phyloP scores from a whole-genome alignment of 2,329 filamentous ascomycete genomes.

The Alternaria sp. region DNA sequence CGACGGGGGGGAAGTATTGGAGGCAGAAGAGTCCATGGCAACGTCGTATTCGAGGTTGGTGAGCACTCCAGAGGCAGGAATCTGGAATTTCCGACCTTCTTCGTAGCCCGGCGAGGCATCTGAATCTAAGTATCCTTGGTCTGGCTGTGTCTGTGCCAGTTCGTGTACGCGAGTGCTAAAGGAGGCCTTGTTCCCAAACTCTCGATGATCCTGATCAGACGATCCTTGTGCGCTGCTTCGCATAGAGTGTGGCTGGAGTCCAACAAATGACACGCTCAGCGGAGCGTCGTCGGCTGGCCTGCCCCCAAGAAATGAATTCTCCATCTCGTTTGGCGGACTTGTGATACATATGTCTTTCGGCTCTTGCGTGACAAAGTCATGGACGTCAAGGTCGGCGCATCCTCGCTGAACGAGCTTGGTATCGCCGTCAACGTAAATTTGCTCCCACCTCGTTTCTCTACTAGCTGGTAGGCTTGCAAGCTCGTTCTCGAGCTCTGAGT shows the following conservation, averaged over 20 bases:
- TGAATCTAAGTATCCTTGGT: conserved; percentile 4
- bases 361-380: conserved; percentile 42
- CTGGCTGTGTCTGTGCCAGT: conserved; percentile 24
- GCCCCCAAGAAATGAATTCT: conserved; percentile 33
- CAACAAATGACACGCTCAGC: conserved; percentile 30
- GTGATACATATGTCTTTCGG: conserved; percentile 46
- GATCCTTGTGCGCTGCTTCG: conserved; percentile 14
- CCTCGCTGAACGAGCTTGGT: conserved; percentile 46
- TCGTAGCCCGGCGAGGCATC: conserved; percentile 9
- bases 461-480: conserved; percentile 42
- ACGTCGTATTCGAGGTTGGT: conserved; percentile 42
- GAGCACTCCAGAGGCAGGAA: conserved; percentile 29
- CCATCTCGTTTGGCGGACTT: conserved; percentile 41
- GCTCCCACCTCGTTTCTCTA: conserved; percentile 47
- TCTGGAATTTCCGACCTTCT: conserved; percentile 18
- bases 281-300: conserved; percentile 35
- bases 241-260: conserved; percentile 22
- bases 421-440: conserved; percentile 48
- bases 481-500: conserved; percentile 47
- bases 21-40: conserved; percentile 35
- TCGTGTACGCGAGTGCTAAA: conserved; percentile 46
- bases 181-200: conserved; percentile 34
- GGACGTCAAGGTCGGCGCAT: conserved; percentile 37
- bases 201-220: conserved; percentile 17
- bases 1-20: conserved; percentile 31